Evolutionary conservation across 305 asterid species (phyloP).

Genomic region (Fraxinus xanthoxyloides): DNA sequence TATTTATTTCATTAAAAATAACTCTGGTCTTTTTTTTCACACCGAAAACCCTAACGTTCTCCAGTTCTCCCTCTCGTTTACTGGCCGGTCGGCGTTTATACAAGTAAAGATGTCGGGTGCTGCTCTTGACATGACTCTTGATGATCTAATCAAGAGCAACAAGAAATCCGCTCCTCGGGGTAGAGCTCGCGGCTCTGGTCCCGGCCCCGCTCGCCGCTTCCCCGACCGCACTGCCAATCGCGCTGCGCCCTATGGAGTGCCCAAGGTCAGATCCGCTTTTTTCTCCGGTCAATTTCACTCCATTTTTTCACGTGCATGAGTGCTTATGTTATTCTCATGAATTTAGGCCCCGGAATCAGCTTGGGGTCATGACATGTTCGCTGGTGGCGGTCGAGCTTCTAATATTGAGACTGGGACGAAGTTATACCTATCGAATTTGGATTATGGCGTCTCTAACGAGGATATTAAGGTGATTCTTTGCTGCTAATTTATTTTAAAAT

Average conservation of each 20-base stretch:
- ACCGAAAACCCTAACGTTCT: neutral
- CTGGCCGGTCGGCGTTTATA: neutral
- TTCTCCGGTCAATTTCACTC: too few species aligned
- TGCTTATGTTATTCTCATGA: constrained; percentile 7
- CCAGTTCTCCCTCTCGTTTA: constrained; percentile 18
- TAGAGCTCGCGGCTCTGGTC: constrained; percentile 55
- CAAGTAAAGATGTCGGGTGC: constrained; percentile 60
- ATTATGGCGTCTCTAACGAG: constrained; percentile 84
- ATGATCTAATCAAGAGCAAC: constrained; percentile 86
- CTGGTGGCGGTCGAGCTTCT: constrained; percentile 41
- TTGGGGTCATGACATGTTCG: constrained; percentile 84
- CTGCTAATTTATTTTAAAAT: neutral
- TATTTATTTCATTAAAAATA: too few species aligned
- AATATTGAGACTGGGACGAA: constrained; percentile 90
- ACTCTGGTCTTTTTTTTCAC: neutral
- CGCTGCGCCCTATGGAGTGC: constrained; percentile 56
- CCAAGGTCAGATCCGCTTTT: constrained; percentile 65
- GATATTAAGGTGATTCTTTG: constrained; percentile 66
- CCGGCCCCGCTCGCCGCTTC: constrained; percentile 65
- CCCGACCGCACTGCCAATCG: constrained; percentile 60
- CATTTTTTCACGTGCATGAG: too few species aligned
- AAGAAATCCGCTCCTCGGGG: constrained; percentile 53
- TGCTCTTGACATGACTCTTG: constrained; percentile 75
- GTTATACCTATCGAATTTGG: constrained; percentile 82
- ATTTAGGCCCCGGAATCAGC: constrained; percentile 76